These are phyloP conservation scores for Berberis thunbergii DNA, from an alignment of 164 flowering plant genomes.

Conservation along the genomic window DNA sequence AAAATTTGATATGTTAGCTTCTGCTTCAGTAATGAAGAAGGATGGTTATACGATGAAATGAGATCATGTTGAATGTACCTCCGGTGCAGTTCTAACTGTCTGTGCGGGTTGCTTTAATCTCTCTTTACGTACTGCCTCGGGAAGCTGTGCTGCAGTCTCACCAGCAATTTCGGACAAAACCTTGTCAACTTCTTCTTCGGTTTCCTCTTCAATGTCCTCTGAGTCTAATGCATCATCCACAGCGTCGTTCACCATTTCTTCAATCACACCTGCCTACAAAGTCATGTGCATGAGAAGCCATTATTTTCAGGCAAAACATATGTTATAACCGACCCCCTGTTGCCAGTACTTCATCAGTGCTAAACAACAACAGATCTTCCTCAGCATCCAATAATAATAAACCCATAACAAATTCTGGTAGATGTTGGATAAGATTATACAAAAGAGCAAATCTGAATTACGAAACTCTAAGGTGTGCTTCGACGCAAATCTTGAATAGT, in stretches of 20 bases:
- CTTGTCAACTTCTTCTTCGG: slow-evolving; percentile 94
- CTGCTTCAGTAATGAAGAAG: neutral
- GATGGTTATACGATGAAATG: too few relatives aligned
- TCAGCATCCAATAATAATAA: too few relatives aligned
- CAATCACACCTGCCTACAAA: slow-evolving; percentile 73
- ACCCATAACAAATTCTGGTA: too few relatives aligned
- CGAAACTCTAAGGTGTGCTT: too few relatives aligned
- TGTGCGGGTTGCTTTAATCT: slow-evolving; percentile 45
- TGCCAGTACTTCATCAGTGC: too few relatives aligned
- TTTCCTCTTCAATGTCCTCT: slow-evolving; percentile 91
- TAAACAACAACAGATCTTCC: too few relatives aligned
- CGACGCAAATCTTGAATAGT: too few relatives aligned
- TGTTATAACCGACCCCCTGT: too few relatives aligned
- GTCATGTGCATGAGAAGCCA: neutral
- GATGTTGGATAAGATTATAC: too few relatives aligned
- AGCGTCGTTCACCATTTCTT: slow-evolving; percentile 82
- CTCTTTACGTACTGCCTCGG: slow-evolving; percentile 68
- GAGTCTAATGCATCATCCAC: slow-evolving; percentile 81
- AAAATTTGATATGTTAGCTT: neutral
- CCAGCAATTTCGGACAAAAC: slow-evolving; percentile 63
- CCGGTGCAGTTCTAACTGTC: slow-evolving; percentile 19
- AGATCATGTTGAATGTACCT: slow-evolving; percentile 20
- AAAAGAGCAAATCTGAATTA: too few relatives aligned
- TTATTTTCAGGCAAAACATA: neutral
- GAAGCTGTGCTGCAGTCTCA: slow-evolving; percentile 92